A percentile compares a stretch with the other conserved stretches of the same genome.
Evolutionary conservation across 352 stramenopile species (phyloP).

Genomic region (Pythium oligandrum): DNA sequence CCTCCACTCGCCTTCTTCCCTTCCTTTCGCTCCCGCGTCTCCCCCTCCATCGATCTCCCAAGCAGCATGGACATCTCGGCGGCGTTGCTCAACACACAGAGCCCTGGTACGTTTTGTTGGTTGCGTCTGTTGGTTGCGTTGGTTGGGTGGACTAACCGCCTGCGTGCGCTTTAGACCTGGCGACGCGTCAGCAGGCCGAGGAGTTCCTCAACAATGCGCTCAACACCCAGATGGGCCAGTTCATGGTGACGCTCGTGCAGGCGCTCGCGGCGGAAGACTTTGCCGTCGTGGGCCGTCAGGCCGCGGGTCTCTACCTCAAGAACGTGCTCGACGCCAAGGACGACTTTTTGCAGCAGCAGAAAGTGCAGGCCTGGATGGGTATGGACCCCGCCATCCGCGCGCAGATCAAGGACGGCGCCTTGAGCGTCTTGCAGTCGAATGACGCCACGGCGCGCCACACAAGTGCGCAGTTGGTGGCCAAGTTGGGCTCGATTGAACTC

Average conservation of each 20-base stretch:
- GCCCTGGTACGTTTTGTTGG: conserved; percentile 13
- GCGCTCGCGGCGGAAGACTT: conserved; percentile 76
- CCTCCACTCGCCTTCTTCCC: neutral
- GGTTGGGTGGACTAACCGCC: neutral
- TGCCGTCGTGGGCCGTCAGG: conserved; percentile 65
- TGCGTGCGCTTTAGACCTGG: conserved; percentile 30
- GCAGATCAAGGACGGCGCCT: conserved; percentile 75
- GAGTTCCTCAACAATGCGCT: conserved; percentile 79
- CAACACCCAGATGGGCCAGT: conserved; percentile 74
- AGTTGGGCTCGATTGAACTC: conserved; percentile 93
- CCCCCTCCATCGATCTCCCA: neutral
- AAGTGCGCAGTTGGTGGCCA: conserved; percentile 90
- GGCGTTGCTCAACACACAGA: conserved; percentile 77
- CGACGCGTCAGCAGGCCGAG: conserved; percentile 76
- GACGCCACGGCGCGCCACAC: conserved; percentile 73
- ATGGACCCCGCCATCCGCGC: conserved; percentile 61
- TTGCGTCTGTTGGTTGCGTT: conserved; percentile 19
- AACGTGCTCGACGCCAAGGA: conserved; percentile 86
- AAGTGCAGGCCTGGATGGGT: conserved; percentile 72
- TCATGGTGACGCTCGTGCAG: conserved; percentile 82
- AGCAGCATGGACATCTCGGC: conserved; percentile 72
- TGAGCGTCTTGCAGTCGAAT: conserved; percentile 55
- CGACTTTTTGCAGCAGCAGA: conserved; percentile 73
- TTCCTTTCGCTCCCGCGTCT: neutral
- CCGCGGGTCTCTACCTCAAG: conserved; percentile 81